Percentiles rank a stretch among this genome's conserved stretches.
These are phyloP conservation scores for Eruca vesicaria DNA, from an alignment of 441 rosid species.

Conservation along the genomic window DNA sequence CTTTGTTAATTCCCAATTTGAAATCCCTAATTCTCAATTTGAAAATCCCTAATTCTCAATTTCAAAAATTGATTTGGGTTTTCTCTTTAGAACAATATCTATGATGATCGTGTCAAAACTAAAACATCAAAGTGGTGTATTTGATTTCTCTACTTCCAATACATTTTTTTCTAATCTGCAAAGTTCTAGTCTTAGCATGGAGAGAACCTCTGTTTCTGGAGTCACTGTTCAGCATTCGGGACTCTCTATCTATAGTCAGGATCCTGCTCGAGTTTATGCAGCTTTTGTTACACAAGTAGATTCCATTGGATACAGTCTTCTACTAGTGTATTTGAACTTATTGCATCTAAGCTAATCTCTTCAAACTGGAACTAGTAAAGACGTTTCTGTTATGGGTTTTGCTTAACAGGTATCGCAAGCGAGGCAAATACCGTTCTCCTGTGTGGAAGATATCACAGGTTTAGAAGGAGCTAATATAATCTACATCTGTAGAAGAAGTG, in stretches of 20 bases:
- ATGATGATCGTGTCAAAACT: background rate
- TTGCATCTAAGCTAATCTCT: too few species aligned
- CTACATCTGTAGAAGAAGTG: conserved; percentile 61
- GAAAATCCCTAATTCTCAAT: background rate
- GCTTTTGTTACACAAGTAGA: too few species aligned
- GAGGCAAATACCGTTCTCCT: conserved; percentile 65
- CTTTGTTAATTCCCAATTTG: background rate
- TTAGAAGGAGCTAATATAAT: conserved; percentile 64
- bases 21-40: background rate
- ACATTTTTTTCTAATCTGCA: background rate
- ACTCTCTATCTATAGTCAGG: too few species aligned
- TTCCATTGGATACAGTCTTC: too few species aligned
- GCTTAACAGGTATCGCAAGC: conserved; percentile 56
- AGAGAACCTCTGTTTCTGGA: too few species aligned
- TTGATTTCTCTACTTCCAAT: background rate
- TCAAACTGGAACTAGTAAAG: too few species aligned
- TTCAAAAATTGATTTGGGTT: background rate
- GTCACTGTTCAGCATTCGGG: too few species aligned
- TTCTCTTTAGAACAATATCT: background rate
- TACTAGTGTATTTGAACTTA: too few species aligned
- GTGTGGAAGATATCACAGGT: conserved; percentile 74
- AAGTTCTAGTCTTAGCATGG: background rate
- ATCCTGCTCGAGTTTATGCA: too few species aligned
- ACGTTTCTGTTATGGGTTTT: too few species aligned
- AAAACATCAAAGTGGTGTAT: background rate